These are phyloP conservation scores for Chaetomium sp. DNA, from an alignment of 2,329 filamentous ascomycete species.

Conservation along the genomic window DNA sequence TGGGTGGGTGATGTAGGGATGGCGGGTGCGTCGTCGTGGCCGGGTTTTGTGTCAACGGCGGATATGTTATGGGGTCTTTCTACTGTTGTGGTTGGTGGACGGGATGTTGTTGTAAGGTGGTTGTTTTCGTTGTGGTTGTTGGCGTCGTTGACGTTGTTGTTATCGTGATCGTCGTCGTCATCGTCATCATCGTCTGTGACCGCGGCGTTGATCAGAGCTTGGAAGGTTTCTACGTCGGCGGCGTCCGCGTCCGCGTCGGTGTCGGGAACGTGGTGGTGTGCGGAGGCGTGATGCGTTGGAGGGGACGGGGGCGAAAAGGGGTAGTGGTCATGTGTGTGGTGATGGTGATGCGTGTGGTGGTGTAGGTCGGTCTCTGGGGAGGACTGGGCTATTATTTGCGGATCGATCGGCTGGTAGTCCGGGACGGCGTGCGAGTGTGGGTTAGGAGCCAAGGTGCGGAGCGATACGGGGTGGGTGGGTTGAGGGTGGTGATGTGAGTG, in stretches of 20 bases:
- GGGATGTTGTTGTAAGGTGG: not conserved
- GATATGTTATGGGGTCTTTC: not conserved
- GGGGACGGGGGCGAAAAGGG: constrained; percentile 35
- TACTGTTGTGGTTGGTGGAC: not conserved
- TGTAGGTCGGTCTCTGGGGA: not conserved
- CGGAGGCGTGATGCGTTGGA: constrained; percentile 36
- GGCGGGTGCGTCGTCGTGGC: not conserved
- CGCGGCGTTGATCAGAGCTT: constrained; percentile 55
- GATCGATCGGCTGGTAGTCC: constrained; percentile 60
- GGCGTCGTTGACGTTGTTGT: not conserved
- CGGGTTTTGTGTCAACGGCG: not conserved
- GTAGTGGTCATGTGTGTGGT: constrained; percentile 37
- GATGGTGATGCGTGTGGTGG: constrained; percentile 19
- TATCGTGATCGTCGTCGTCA: constrained; percentile 35
- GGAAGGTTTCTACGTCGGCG: constrained; percentile 44
- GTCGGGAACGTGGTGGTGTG: constrained; percentile 45
- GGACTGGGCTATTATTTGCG: constrained; percentile 57
- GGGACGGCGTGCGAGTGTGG: constrained; percentile 39
- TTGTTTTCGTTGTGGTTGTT: not conserved
- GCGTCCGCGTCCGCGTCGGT: constrained; percentile 46
- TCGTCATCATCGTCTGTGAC: constrained; percentile 43
- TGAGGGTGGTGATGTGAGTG: constrained; percentile 41
- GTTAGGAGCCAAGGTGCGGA: constrained; percentile 36
- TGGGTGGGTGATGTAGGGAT: no score
- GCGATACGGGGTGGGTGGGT: constrained; percentile 26